These are phyloP conservation scores for Ilyonectria mors-panacis DNA, from an alignment of 2,329 filamentous ascomycete genomes.

Conservation along the genomic window DNA sequence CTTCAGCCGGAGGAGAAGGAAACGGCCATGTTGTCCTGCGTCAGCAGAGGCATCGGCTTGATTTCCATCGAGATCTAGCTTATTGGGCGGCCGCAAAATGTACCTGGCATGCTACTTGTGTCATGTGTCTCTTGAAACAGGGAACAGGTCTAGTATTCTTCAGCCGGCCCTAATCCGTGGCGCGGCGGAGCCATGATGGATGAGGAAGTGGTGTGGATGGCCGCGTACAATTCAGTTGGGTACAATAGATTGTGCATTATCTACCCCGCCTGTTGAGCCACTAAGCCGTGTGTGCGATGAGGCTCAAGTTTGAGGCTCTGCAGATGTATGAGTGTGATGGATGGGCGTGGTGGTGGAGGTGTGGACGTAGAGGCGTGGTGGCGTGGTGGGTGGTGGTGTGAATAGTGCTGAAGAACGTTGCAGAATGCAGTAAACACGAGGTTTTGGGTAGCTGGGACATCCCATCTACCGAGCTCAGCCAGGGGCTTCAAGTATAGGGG, in stretches of 20 bases:
- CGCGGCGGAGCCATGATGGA: not conserved
- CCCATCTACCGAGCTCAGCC: too few species aligned
- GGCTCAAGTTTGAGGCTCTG: not conserved
- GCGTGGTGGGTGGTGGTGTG: too few species aligned
- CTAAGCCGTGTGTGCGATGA: not conserved
- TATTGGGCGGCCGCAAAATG: not conserved
- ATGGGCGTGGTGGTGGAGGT: not conserved
- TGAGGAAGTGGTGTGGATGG: not conserved
- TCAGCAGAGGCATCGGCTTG: conserved; percentile 66
- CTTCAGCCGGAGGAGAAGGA: conserved; percentile 62
- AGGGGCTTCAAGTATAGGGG: too few species aligned
- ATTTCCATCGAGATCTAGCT: conserved; percentile 64
- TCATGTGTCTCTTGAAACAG: conserved; percentile 8
- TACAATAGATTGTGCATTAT: not conserved
- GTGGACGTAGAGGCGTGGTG: not conserved
- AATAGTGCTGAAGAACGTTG: too few species aligned
- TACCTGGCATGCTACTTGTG: conserved; percentile 6
- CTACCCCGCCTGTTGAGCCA: not conserved
- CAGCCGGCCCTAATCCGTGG: not conserved
- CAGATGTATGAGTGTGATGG: not conserved
- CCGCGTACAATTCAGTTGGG: not conserved
- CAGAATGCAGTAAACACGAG: too few species aligned
- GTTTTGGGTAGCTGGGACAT: too few species aligned
- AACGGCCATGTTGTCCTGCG: conserved; percentile 64
- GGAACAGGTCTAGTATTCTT: not conserved